These are phyloP conservation scores for Globisporangium acanthophoron DNA, from an alignment of 352 stramenopile species.

Conservation along the genomic window DNA sequence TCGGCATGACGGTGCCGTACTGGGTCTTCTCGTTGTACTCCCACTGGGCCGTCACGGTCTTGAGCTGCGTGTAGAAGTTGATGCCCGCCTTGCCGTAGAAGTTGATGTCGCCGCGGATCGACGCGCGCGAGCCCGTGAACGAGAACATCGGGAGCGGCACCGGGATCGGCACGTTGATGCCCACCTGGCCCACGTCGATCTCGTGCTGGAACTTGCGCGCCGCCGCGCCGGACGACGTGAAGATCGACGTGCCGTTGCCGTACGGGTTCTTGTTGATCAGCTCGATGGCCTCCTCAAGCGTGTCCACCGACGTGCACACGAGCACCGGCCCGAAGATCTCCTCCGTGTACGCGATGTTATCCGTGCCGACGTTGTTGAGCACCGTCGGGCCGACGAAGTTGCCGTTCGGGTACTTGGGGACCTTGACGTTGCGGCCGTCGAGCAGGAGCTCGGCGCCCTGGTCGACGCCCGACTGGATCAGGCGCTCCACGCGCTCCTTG, in stretches of 20 bases:
- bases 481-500: conserved; percentile 81
- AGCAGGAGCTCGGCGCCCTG: conserved; percentile 88
- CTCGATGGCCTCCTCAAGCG: conserved; percentile 94
- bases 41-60: conserved; percentile 97
- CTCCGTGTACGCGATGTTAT: conserved; percentile 91
- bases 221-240: conserved; percentile 90
- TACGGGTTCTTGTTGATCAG: conserved; percentile 96
- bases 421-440: conserved; percentile 88
- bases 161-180: conserved; percentile 96
- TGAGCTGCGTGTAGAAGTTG: conserved; percentile 97
- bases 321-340: conserved; percentile 99
- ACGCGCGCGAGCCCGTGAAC: conserved; percentile 94
- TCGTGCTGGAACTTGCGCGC: conserved; percentile 97
- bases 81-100: conserved; percentile 97
- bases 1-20: conserved; percentile 92
- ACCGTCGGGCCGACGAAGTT: conserved; percentile 96
- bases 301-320: conserved; percentile 87
- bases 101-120: conserved; percentile 95
- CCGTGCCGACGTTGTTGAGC: conserved; percentile 70
- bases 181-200: conserved; percentile 95
- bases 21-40: conserved; percentile 87
- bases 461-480: conserved; percentile 89
- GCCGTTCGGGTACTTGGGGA: conserved; percentile 91
- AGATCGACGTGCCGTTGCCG: conserved; percentile 97
- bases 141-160: conserved; percentile 97